Conservation (phyloP, 768 basidiomycete genomes). For the Lanmaoa rubissima region DNA sequence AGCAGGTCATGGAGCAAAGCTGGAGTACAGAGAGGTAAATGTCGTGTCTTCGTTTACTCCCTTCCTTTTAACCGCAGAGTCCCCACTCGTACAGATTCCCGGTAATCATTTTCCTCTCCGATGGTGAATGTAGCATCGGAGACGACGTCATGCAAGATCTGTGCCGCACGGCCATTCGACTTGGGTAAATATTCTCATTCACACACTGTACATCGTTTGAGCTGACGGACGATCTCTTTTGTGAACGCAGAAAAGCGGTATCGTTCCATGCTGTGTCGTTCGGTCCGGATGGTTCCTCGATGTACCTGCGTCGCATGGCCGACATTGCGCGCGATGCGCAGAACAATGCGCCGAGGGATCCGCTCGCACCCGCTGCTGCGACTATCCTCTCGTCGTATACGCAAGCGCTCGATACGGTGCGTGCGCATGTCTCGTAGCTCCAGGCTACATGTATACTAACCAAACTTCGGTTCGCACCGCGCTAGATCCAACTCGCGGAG, state of each 20-base stretch:
- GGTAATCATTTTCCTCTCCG: conserved; percentile 42
- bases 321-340: conserved; percentile 50
- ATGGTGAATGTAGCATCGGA: conserved; percentile 44
- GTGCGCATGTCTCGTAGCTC: neutral
- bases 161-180: conserved; percentile 40
- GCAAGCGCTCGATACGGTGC: conserved; percentile 51
- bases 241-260: conserved; percentile 43
- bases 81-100: conserved; percentile 10
- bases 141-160: conserved; percentile 41
- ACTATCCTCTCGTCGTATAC: conserved; percentile 46
- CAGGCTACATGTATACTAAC: too few species aligned
- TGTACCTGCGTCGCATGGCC: conserved; percentile 46
- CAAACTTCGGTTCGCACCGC: neutral
- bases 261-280: conserved; percentile 63
- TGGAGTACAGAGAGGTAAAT: conserved; percentile 53
- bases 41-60: neutral
- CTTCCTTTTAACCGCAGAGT: neutral
- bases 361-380: conserved; percentile 31
- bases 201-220: fast-evolving
- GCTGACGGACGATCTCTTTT: neutral
- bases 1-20: conserved; percentile 39
- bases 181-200: conserved; percentile 37
- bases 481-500: conserved; percentile 51
- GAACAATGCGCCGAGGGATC: conserved; percentile 41
- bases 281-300: conserved; percentile 32